A percentile compares a stretch with the other conserved stretches of the same genome.
These are phyloP conservation scores for Alternaria metachromatica DNA, from an alignment of 2,329 filamentous ascomycete genomes.

Conservation along the genomic window DNA sequence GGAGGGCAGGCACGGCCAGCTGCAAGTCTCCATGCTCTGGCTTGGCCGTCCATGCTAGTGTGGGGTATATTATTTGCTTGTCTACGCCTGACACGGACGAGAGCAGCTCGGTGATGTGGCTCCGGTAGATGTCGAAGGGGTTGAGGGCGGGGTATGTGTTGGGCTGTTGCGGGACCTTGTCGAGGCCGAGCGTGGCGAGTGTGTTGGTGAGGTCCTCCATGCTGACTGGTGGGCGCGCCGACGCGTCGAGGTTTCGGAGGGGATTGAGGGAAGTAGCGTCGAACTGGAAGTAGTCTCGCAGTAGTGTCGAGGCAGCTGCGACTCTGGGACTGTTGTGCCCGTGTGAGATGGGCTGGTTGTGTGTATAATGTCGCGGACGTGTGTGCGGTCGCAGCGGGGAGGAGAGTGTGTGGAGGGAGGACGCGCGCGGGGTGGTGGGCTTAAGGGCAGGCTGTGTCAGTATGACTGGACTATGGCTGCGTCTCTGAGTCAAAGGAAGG, in stretches of 20 bases:
- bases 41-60: slow-evolving; percentile 78
- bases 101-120: slow-evolving; percentile 74
- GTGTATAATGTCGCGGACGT: slow-evolving; percentile 6
- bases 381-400: slow-evolving; percentile 6
- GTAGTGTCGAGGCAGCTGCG: not conserved
- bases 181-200: slow-evolving; percentile 47
- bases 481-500: slow-evolving; percentile 37
- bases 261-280: slow-evolving; percentile 25
- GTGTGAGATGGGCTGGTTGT: slow-evolving; percentile 9
- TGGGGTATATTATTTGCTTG: slow-evolving; percentile 72
- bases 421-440: not conserved
- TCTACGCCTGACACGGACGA: slow-evolving; percentile 74
- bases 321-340: not conserved
- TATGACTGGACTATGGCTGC: slow-evolving; percentile 9
- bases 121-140: slow-evolving; percentile 79
- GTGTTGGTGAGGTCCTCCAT: slow-evolving; percentile 49
- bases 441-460: not conserved
- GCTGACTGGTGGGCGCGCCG: slow-evolving; percentile 26
- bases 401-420: slow-evolving; percentile 5
- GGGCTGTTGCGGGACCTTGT: slow-evolving; percentile 48
- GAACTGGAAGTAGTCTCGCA: slow-evolving; percentile 22
- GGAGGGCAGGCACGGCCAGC: slow-evolving; percentile 78
- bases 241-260: slow-evolving; percentile 35
- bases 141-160: slow-evolving; percentile 70
- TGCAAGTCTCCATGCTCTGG: slow-evolving; percentile 85